Base-by-base conservation (phyloP, 2,329 filamentous ascomycete genomes). In the Fusarium bulbicola region DNA sequence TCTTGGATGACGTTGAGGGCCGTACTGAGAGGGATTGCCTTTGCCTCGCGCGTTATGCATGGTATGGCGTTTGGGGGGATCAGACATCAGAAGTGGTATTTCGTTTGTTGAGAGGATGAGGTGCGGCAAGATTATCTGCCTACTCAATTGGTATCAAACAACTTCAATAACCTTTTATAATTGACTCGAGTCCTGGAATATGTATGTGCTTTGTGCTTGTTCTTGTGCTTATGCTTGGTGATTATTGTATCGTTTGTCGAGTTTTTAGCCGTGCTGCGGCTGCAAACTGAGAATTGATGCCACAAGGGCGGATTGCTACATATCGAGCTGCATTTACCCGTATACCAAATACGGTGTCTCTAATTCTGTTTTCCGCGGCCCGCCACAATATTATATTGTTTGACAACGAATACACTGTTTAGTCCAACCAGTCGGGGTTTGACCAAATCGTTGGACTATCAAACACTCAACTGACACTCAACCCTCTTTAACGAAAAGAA, bases 31-130 rank as follows among this genome's bases (percentile, higher is more conserved):
- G 64, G 66, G 49, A 58, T 67, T 77, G 49, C 68, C 63, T 74
- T 75, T 75, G 66, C 72, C 75, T 77, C 75, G 74, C 76, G 76
- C 76, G 61, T 69, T 76, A 72, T 66, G 73, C 76, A 77, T 78
- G 66, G 72, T 75, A 73, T 66, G 76, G 78, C 78, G 76, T 79
- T 79, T 72, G 69, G 66, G 69, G 68, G 63, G 58, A 70, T 74
- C 56, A 54, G 64, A 60, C 71, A 74, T 64, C 75, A 65, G 60
- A 52, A 59, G 67, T 65, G 63, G 45, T 69, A 66, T 61, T 47
- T 63, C 68, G 64, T 63, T 74, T 72, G 68, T 61, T 56, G 63
- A 66, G 61, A 66, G 54, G 68, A 59, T 46, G 30, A 28, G 45
- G 26, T 34, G 59, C 34, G 59, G 43, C 30, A 62, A 72, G 52